These are phyloP conservation scores for Sequoiadendron giganteum DNA, from an alignment of 75 land plant species.

Conservation along the genomic window DNA sequence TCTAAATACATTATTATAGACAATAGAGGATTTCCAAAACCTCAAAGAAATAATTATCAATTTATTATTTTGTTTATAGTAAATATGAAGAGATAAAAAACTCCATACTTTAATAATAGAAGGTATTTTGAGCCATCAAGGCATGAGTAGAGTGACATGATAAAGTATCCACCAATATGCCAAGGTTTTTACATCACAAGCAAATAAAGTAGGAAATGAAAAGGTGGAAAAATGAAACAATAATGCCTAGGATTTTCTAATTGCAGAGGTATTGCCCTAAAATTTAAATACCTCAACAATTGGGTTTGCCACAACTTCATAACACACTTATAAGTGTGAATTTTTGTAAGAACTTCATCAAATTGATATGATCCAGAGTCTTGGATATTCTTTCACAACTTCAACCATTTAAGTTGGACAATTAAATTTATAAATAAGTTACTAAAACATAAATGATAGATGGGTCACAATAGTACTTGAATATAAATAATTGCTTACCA, in stretches of 20 bases:
- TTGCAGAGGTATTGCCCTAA: neutral
- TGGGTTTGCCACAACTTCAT: constrained; percentile 93
- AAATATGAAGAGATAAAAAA: neutral
- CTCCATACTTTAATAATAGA: neutral
- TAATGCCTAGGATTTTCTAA: neutral
- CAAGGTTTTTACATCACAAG: neutral
- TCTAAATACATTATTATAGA: no score
- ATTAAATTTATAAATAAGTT: neutral
- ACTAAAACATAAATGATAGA: neutral
- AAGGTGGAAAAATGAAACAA: neutral
- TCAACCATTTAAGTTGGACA: constrained; percentile 74
- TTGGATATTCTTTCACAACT: constrained; percentile 87
- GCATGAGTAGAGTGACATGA: neutral
- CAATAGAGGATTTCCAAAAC: neutral
- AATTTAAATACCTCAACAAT: constrained; percentile 73
- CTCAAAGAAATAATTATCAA: neutral
- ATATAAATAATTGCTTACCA: no score
- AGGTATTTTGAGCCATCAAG: neutral
- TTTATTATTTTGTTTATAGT: neutral
- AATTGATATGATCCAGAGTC: constrained; percentile 56
- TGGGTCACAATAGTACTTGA: no score
- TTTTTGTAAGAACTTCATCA: constrained; percentile 80
- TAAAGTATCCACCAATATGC: neutral
- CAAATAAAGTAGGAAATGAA: neutral
- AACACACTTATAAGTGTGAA: constrained; percentile 84